phyloP scores from a whole-genome alignment of 2,329 filamentous ascomycete species.

The Colletotrichum shisoi region DNA sequence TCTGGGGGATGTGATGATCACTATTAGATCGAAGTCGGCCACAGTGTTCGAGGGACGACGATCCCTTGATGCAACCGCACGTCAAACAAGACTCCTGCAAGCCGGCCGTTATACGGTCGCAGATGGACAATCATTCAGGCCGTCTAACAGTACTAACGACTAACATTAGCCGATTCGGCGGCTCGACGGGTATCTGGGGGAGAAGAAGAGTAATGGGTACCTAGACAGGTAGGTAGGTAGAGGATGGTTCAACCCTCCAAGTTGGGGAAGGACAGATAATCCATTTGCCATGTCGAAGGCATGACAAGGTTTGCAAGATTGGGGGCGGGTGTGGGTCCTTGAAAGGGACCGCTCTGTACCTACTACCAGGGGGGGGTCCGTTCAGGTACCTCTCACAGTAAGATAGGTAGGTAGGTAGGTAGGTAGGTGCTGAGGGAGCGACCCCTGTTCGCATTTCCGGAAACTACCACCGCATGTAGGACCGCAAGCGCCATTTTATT shows the following conservation, averaged over 20 bases:
- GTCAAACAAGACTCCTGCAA: not conserved
- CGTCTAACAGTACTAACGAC: not conserved
- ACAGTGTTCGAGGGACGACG: too few relatives aligned
- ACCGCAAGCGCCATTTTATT: conserved; percentile 40
- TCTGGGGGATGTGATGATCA: not conserved
- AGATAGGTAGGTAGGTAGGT: not conserved
- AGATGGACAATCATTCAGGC: not conserved
- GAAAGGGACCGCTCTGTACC: conserved; percentile 16
- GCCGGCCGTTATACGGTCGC: conserved; percentile 5
- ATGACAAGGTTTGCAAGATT: conserved; percentile 14
- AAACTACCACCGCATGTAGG: conserved; percentile 16
- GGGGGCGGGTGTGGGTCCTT: conserved; percentile 18
- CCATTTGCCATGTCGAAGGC: conserved; percentile 36
- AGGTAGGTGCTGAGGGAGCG: conserved; percentile 1
- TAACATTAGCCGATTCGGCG: not conserved
- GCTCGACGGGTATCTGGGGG: conserved; percentile 8
- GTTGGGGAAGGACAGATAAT: conserved; percentile 39
- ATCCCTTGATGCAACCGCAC: not conserved
- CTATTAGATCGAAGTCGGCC: not conserved
- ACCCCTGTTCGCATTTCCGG: conserved; percentile 1
- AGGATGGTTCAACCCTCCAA: not conserved
- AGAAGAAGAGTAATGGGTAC: conserved; percentile 3
- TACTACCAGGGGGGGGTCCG: not conserved
- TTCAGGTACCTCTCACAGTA: not conserved
- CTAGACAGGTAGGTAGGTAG: not conserved